Conservation (phyloP, 371 early-diverging fungal genomes). For the Mucor velutinosus region DNA sequence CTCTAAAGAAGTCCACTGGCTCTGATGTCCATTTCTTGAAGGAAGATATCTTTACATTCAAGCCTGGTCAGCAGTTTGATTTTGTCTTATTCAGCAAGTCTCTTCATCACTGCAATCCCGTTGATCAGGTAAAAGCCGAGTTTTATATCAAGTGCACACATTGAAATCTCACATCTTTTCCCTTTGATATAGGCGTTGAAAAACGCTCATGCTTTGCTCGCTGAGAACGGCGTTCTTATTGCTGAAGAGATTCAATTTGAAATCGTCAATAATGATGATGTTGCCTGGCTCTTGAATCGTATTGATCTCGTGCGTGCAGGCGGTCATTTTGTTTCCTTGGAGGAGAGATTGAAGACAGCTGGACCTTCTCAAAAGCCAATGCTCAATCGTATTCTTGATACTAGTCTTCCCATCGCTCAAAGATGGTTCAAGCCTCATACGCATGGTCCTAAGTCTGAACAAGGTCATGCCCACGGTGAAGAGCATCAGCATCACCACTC, state of each 20-base stretch:
- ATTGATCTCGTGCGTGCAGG: slow-evolving; percentile 22
- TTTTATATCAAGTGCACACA: too few species aligned
- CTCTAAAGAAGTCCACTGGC: slow-evolving; percentile 9
- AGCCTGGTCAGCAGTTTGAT: slow-evolving; percentile 19
- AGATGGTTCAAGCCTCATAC: slow-evolving; percentile 15
- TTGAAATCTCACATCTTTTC: background rate
- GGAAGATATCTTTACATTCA: slow-evolving; percentile 19
- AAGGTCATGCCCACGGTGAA: background rate
- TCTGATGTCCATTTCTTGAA: slow-evolving; percentile 7
- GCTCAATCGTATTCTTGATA: slow-evolving; percentile 3
- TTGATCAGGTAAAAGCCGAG: slow-evolving; percentile 23
- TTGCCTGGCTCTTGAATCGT: slow-evolving; percentile 31
- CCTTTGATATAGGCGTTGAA: slow-evolving; percentile 26
- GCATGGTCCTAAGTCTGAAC: background rate
- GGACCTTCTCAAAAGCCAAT: slow-evolving; percentile 8
- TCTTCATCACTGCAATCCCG: slow-evolving; percentile 37
- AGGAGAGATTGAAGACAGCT: slow-evolving; percentile 4
- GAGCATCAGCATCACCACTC: background rate
- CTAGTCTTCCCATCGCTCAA: slow-evolving; percentile 5
- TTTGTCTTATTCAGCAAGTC: slow-evolving; percentile 40
- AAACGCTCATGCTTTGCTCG: slow-evolving; percentile 24
- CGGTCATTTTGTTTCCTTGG: background rate
- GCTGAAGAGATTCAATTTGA: slow-evolving; percentile 35
- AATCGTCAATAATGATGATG: background rate
- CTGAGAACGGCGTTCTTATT: slow-evolving; percentile 24